phyloP scores from a whole-genome alignment of 2,329 filamentous ascomycete species.

The Zopfia rhizophila region DNA sequence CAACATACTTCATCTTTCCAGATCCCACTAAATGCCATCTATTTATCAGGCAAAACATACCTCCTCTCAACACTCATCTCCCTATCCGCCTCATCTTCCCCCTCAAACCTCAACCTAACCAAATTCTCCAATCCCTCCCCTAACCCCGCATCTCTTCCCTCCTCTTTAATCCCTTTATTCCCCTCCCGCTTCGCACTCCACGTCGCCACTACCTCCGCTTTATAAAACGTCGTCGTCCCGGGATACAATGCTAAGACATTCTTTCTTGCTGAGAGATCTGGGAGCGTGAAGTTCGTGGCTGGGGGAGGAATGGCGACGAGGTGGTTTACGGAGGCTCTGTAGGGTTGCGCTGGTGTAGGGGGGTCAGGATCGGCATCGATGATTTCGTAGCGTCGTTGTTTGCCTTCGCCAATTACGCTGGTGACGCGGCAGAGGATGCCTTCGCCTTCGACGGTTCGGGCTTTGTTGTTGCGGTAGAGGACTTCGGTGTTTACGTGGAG shows the following conservation, averaged over 20 bases:
- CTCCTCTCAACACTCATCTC: conserved; percentile 62
- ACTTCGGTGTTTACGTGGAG: conserved; percentile 58
- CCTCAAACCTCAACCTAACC: conserved; percentile 60
- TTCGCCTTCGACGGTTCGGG: conserved; percentile 56
- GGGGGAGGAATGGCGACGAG: conserved; percentile 58
- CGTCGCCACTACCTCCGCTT: conserved; percentile 58
- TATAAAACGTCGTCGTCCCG: conserved; percentile 65
- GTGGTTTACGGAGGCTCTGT: conserved; percentile 59
- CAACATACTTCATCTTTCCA: neutral
- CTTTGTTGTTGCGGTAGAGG: conserved; percentile 60
- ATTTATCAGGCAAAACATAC: conserved; percentile 58
- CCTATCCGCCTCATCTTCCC: conserved; percentile 57
- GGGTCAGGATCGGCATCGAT: conserved; percentile 60
- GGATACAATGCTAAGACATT: conserved; percentile 63
- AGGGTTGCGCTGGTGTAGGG: conserved; percentile 50
- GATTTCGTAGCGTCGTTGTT: conserved; percentile 64
- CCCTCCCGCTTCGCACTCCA: conserved; percentile 48
- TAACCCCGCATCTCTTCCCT: conserved; percentile 51
- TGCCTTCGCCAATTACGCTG: conserved; percentile 63
- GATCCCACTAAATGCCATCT: neutral
- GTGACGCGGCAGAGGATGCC: conserved; percentile 63
- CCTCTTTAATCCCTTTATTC: conserved; percentile 43
- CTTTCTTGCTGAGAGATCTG: conserved; percentile 53
- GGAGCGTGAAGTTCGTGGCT: conserved; percentile 51
- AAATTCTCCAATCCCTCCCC: conserved; percentile 51